Base-by-base conservation (phyloP, 106 monocot genomes). In the Chionographis japonica region DNA sequence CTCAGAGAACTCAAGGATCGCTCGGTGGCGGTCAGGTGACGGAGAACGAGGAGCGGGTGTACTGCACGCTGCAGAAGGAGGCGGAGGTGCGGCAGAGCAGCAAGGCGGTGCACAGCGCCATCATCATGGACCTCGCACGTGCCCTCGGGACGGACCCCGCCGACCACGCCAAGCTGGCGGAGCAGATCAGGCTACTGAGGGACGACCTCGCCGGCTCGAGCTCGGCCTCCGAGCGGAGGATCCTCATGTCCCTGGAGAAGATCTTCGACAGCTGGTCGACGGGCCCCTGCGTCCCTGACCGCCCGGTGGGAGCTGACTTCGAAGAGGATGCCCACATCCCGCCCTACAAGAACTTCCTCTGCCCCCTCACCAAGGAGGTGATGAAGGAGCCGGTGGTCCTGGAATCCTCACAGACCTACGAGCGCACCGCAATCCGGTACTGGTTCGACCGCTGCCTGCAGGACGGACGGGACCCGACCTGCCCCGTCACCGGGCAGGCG, bases 321-420 rank as follows among this genome's bases (percentile, higher is more conserved):
- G 84, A 84, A 35, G 84, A 84, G 58, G 63, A 79, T 42, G 84
- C 71, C 15, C 72, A 75, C 4, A 79, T 84, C 20, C 68, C 79
- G 6, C 79, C 84, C 0, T 84, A 72, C 58, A 75, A 60, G 72
- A 79, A 79, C 46, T 79, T 79, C 67, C 40, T 86, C 11, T 90
- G 90, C 66, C 86, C 90, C 4, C 78, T 90, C 2, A 90, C 90
- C 3, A 82, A 80, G 61, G 86, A 78, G 66, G 81, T 86, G 39
- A 83, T 90, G 90, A 74, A 55, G 70, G 83, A 90, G 17, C 86
- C 90, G 2, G 86, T 86, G 19, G 77, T 80, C 43, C 54, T 79
- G 27, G 90, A 86, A 16, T 80, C 83, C 1, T 77, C 72, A 16
- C 83, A 86, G 50, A 90, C 86, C 1, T 90, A 86, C 37, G 90